Percentiles rank a stretch among this genome's conserved stretches.
These are phyloP conservation scores for Tulasnella sp. DNA, from an alignment of 768 basidiomycete species.

Conservation along the genomic window DNA sequence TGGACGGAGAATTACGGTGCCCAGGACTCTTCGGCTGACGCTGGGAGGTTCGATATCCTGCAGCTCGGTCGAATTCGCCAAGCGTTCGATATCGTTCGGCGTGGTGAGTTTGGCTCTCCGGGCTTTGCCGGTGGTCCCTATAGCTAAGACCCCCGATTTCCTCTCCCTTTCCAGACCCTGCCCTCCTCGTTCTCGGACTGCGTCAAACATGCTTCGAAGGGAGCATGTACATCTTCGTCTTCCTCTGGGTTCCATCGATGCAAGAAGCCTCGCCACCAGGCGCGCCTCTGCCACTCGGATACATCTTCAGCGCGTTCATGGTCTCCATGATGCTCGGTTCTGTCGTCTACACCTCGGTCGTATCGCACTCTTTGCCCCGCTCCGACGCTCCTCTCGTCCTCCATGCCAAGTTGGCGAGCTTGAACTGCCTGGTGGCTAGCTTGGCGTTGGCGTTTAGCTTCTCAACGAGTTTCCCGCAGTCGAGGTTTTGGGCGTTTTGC, in stretches of 20 bases:
- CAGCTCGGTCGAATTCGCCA: constrained; percentile 42
- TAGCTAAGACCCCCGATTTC: neutral
- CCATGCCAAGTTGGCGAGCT: constrained; percentile 55
- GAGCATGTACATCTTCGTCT: constrained; percentile 77
- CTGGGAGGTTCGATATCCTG: constrained; percentile 30
- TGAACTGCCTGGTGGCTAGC: constrained; percentile 49
- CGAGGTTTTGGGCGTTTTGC: constrained; percentile 64
- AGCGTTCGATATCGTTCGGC: constrained; percentile 46
- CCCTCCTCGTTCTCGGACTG: constrained; percentile 52
- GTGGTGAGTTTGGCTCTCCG: constrained; percentile 29
- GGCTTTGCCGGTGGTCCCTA: neutral
- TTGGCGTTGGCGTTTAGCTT: constrained; percentile 44
- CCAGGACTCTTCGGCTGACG: constrained; percentile 21
- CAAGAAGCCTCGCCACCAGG: constrained; percentile 42
- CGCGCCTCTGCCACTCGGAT: constrained; percentile 51
- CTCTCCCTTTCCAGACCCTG: constrained; percentile 34
- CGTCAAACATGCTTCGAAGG: constrained; percentile 77
- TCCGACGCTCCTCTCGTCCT: constrained; percentile 38
- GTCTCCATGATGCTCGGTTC: constrained; percentile 74
- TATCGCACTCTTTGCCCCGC: constrained; percentile 17
- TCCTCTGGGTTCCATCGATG: constrained; percentile 67
- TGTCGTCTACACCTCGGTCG: constrained; percentile 48
- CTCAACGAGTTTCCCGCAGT: constrained; percentile 31
- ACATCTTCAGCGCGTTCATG: constrained; percentile 76
- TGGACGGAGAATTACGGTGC: constrained; percentile 67